Percentiles rank a stretch among this genome's conserved stretches.
These are phyloP conservation scores for Penicillium brasilianum DNA, from an alignment of 2,329 filamentous ascomycete species.

Conservation along the genomic window DNA sequence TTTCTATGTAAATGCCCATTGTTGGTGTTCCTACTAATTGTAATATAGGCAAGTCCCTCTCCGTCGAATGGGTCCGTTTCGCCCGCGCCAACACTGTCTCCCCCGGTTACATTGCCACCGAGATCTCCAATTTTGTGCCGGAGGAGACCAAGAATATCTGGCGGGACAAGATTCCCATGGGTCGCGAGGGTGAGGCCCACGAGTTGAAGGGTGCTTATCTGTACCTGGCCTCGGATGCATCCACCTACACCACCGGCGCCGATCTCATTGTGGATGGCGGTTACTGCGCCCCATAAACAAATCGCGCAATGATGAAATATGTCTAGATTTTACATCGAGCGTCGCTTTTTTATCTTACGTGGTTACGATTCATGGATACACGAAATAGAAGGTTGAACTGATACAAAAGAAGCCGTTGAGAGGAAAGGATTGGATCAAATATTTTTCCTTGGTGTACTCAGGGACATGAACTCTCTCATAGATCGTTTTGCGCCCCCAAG, in stretches of 20 bases:
- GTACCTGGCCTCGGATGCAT: slow-evolving; percentile 79
- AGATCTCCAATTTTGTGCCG: slow-evolving; percentile 69
- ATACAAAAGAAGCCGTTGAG: neutral
- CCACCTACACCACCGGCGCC: slow-evolving; percentile 78
- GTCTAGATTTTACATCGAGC: neutral
- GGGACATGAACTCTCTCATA: neutral
- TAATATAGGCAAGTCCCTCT: slow-evolving; percentile 66
- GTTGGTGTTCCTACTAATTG: slow-evolving; percentile 17
- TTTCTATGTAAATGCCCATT: slow-evolving; percentile 55
- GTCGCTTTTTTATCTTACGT: neutral
- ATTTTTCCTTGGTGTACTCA: neutral
- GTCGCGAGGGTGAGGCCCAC: slow-evolving; percentile 70
- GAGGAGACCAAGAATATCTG: slow-evolving; percentile 72
- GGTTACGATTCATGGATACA: neutral
- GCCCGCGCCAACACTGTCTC: slow-evolving; percentile 74
- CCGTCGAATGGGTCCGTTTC: slow-evolving; percentile 78
- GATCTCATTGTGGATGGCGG: slow-evolving; percentile 79
- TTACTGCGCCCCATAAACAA: slow-evolving; percentile 50
- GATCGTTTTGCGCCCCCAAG: neutral
- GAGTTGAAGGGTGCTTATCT: slow-evolving; percentile 85
- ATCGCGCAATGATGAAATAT: neutral
- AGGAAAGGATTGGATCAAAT: neutral
- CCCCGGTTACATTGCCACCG: slow-evolving; percentile 76
- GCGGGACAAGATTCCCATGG: slow-evolving; percentile 81
- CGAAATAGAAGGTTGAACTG: neutral